Evolutionary conservation across 208 protist genomes (phyloP).

Genomic region (Paratrypanosoma confusum): DNA sequence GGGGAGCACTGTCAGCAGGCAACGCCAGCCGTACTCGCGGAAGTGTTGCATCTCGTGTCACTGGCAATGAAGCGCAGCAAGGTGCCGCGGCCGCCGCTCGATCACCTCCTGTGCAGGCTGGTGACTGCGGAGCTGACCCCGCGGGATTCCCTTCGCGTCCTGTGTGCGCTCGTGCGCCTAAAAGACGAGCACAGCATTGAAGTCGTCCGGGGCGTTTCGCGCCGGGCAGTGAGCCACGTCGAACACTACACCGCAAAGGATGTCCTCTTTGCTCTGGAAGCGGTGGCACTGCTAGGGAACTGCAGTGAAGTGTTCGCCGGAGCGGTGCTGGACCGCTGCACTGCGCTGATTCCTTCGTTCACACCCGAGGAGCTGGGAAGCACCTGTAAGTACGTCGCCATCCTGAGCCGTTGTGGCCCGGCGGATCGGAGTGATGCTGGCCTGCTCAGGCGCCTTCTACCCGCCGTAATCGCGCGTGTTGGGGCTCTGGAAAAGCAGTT

Average conservation of each 20-base stretch:
- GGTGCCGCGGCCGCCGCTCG: constrained; percentile 30
- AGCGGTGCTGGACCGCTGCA: constrained; percentile 38
- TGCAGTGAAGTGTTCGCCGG: constrained; percentile 40
- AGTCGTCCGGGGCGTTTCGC: constrained; percentile 31
- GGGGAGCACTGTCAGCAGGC: constrained; percentile 11
- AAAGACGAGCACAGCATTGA: constrained; percentile 21
- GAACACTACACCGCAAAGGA: constrained; percentile 46
- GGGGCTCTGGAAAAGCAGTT: constrained; percentile 60
- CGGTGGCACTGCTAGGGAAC: constrained; percentile 30
- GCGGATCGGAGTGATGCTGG: constrained; percentile 20
- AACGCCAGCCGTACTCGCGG: constrained; percentile 18
- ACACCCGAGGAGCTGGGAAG: constrained; percentile 31
- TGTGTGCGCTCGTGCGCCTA: constrained; percentile 57
- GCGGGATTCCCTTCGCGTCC: constrained; percentile 42
- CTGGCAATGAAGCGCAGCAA: constrained; percentile 65
- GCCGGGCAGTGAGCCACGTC: constrained; percentile 23
- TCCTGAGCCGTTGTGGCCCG: constrained; percentile 25
- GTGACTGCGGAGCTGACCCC: constrained; percentile 13
- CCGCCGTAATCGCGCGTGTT: constrained; percentile 38
- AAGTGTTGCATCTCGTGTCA: constrained; percentile 33
- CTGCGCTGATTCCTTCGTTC: constrained; percentile 23
- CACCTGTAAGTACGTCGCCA: constrained; percentile 65
- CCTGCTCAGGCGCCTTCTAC: constrained; percentile 56
- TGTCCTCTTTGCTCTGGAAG: constrained; percentile 60
- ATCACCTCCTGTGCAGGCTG: constrained; percentile 35